These are phyloP conservation scores for Amauroascus verrucosus DNA, from an alignment of 2,329 filamentous ascomycete genomes.

Conservation along the genomic window DNA sequence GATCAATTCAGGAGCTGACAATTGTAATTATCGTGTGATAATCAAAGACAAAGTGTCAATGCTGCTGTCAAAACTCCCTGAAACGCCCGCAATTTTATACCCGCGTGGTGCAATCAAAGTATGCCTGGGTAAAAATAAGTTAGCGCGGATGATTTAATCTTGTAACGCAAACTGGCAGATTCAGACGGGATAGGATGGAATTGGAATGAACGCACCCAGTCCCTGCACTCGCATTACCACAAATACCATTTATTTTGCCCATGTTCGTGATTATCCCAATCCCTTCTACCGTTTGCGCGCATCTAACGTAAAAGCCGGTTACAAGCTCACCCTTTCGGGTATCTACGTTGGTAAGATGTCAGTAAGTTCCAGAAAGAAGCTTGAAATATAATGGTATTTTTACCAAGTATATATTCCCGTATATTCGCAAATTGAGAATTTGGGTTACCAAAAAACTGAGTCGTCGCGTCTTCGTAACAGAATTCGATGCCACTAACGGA, in stretches of 20 bases:
- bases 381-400: conserved; percentile 24
- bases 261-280: conserved; percentile 82
- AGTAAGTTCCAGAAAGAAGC: background rate
- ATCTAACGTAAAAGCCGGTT: conserved; percentile 72
- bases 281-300: conserved; percentile 71
- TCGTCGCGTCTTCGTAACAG: conserved; percentile 75
- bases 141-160: background rate
- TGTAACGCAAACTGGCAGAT: conserved; percentile 4
- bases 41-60: conserved; percentile 78
- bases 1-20: background rate
- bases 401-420: conserved; percentile 68
- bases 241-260: conserved; percentile 75
- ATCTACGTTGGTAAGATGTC: conserved; percentile 43
- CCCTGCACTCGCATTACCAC: conserved; percentile 69
- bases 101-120: conserved; percentile 81
- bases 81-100: conserved; percentile 78
- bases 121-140: conserved; percentile 49
- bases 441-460: conserved; percentile 74
- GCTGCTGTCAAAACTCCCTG: conserved; percentile 70
- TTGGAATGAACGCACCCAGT: conserved; percentile 56
- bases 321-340: conserved; percentile 75
- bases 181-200: background rate
- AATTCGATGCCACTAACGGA: conserved; percentile 85
- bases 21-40: conserved; percentile 56
- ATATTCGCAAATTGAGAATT: conserved; percentile 52